phyloP scores from a whole-genome alignment of 192 early-diverging fungal species.

The Entomortierella beljakovae region DNA sequence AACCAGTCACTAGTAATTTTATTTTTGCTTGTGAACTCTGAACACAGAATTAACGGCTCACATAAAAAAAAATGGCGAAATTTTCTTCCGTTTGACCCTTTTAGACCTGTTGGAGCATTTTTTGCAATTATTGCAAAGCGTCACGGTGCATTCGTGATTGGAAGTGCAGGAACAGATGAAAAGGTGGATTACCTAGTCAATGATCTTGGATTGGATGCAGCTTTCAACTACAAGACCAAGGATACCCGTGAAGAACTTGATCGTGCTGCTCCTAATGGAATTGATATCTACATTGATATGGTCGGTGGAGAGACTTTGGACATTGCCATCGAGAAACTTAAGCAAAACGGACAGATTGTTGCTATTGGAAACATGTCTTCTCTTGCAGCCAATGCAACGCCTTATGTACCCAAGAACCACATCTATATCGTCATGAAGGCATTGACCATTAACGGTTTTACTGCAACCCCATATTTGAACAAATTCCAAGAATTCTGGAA shows the following conservation, averaged over 20 bases:
- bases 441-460: conserved; percentile 13
- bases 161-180: conserved; percentile 84
- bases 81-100: not conserved
- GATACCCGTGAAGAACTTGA: conserved; percentile 8
- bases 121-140: conserved; percentile 84
- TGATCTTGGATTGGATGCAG: conserved; percentile 81
- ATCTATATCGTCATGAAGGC: conserved; percentile 9
- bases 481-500: conserved; percentile 19
- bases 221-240: conserved; percentile 90
- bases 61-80: no score
- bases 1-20: no score
- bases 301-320: conserved; percentile 64
- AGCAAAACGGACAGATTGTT: conserved; percentile 18
- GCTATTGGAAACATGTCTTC: conserved; percentile 10
- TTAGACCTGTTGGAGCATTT: conserved; percentile 74
- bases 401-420: conserved; percentile 4
- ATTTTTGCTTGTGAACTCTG: no score
- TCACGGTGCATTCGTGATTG: conserved; percentile 84
- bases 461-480: conserved; percentile 8
- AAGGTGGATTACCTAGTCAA: conserved; percentile 79
- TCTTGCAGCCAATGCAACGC: not conserved
- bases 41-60: no score
- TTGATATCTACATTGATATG: conserved; percentile 91
- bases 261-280: conserved; percentile 15
- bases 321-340: conserved; percentile 36